A percentile compares a stretch with the other conserved stretches of the same genome.
Evolutionary conservation across 176 grass and related monocot species (phyloP).

Genomic region (Triticum timopheevii): DNA sequence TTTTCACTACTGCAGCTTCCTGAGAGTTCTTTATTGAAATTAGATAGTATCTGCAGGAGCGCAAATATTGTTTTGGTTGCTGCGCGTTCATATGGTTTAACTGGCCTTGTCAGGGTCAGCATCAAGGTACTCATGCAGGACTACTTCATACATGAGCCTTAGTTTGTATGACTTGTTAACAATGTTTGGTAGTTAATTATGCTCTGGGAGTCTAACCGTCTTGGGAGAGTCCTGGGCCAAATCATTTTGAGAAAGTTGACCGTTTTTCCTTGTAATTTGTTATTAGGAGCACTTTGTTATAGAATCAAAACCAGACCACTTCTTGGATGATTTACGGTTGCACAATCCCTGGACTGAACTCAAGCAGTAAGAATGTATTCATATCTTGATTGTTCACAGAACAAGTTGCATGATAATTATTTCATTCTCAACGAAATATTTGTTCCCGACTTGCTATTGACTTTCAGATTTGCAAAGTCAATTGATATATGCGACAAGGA

Average conservation of each 20-base stretch:
- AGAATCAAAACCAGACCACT: slow-evolving; percentile 97
- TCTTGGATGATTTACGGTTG: slow-evolving; percentile 92
- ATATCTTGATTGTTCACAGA: not conserved
- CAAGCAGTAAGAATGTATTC: slow-evolving; percentile 64
- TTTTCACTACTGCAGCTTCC: slow-evolving; percentile 49
- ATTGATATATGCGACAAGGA: slow-evolving; percentile 81
- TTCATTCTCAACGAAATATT: not conserved
- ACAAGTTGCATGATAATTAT: not conserved
- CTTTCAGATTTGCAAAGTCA: slow-evolving; percentile 74
- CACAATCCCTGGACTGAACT: slow-evolving; percentile 92
- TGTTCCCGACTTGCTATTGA: slow-evolving; percentile 14
- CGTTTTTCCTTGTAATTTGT: slow-evolving; percentile 7
- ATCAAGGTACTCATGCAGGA: slow-evolving; percentile 54
- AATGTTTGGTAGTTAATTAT: not conserved
- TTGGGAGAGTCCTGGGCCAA: not conserved
- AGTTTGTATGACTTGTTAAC: not conserved
- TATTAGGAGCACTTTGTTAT: slow-evolving; percentile 73
- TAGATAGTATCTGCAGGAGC: slow-evolving; percentile 84
- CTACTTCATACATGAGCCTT: not conserved
- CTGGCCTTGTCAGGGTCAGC: slow-evolving; percentile 84
- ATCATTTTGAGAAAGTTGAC: slow-evolving; percentile 20
- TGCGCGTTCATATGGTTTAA: slow-evolving; percentile 85
- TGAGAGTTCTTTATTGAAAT: slow-evolving; percentile 75
- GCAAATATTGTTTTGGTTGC: slow-evolving; percentile 74
- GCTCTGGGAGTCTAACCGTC: not conserved